Percentiles rank a stretch among this genome's conserved stretches.
Conservation (phyloP, 164 flowering plant genomes). For the Hamamelis virginiana region DNA sequence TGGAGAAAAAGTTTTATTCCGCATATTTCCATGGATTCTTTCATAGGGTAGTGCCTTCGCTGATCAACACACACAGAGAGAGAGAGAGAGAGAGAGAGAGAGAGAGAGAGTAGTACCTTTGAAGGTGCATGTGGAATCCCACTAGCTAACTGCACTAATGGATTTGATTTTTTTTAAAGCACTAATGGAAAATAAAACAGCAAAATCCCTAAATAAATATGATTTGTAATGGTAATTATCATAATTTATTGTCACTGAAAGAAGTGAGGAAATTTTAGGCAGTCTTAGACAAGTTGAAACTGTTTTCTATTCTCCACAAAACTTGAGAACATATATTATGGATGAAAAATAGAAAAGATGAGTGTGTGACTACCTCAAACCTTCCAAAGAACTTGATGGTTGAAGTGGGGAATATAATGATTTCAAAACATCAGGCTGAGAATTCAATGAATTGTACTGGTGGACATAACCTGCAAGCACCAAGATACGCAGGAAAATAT, state of each 20-base stretch:
- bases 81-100: too few species aligned
- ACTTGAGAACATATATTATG: neutral
- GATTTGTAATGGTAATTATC: too few species aligned
- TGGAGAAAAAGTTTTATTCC: too few species aligned
- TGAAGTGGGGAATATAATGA: constrained; percentile 95
- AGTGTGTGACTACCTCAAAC: constrained; percentile 53
- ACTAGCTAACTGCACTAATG: too few species aligned
- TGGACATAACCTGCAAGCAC: constrained; percentile 69
- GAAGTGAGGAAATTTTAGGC: neutral
- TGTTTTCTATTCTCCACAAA: neutral
- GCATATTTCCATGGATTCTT: too few species aligned
- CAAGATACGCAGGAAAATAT: neutral
- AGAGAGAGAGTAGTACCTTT: too few species aligned
- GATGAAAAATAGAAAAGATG: neutral
- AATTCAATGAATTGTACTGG: constrained; percentile 84
- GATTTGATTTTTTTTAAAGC: too few species aligned
- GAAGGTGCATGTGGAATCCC: too few species aligned
- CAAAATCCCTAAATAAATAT: too few species aligned
- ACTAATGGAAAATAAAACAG: too few species aligned
- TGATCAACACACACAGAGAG: too few species aligned
- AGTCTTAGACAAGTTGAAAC: neutral
- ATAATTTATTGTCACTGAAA: neutral
- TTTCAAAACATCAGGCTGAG: constrained; percentile 94
- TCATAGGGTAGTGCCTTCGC: too few species aligned
- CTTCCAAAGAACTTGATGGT: constrained; percentile 86